These are phyloP conservation scores for Dunaliella primolecta DNA, from an alignment of 139 green algal genomes.

Conservation along the genomic window DNA sequence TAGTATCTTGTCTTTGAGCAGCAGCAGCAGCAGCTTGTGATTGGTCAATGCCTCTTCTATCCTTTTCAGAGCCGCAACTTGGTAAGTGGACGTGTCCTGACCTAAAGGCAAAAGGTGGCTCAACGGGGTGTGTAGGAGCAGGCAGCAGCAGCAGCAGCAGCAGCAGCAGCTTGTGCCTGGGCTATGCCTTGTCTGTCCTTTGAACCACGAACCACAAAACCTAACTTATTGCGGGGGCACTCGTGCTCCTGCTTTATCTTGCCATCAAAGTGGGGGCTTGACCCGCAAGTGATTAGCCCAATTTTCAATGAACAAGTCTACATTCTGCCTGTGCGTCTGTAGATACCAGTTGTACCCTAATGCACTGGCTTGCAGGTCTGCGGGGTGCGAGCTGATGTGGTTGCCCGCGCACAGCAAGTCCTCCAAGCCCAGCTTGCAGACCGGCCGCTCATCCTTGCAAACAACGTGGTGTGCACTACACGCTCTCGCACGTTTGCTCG, in stretches of 20 bases:
- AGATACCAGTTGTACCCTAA: background rate
- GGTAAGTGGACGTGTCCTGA: no score
- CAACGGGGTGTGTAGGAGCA: no score
- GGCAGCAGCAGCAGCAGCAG: no score
- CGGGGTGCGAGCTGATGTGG: background rate
- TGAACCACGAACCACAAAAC: background rate
- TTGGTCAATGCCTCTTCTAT: no score
- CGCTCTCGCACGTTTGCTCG: background rate
- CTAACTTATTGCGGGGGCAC: no score
- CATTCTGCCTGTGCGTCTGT: background rate
- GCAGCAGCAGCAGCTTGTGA: no score
- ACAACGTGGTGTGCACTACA: background rate
- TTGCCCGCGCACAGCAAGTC: background rate
- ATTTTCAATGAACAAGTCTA: background rate
- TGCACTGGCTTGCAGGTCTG: constrained; percentile 3
- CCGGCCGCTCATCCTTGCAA: background rate
- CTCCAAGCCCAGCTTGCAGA: background rate
- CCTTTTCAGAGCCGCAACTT: no score
- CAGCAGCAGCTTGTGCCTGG: no score
- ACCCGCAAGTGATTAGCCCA: background rate
- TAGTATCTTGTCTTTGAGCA: no score
- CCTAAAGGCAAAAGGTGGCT: no score
- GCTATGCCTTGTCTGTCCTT: no score
- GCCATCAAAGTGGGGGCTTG: background rate
- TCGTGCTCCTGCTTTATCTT: background rate